Base-by-base conservation (phyloP, 768 basidiomycete species). In the Russula sp. region DNA sequence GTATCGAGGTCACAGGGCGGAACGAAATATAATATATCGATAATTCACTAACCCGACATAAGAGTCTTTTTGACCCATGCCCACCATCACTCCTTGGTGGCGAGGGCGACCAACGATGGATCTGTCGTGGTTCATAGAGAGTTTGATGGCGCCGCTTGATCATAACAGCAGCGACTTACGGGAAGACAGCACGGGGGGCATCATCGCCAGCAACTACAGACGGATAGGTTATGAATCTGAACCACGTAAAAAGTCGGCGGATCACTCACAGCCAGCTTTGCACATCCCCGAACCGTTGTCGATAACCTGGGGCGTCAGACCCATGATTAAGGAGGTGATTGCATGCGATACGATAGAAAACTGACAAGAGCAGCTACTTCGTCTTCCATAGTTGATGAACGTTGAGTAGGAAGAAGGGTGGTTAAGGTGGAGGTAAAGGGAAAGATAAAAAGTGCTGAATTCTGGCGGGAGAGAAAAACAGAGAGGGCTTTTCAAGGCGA, bases 201-300 rank as follows among this genome's bases (percentile, higher is more conserved):
- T 96, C 94, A 72, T 96, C 94, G 71, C 75, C 75, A 58, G 75
- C 75, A 73, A 96, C 96, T 75, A 91, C 77, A 90, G 87, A 69
- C 88, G 89, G 57, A 76, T 95, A 89, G 75, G 89, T 82, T 75
- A 76, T 96, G 89, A 75, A 88, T 82, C 75, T 69, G 76, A 74
- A 71, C 61, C 53, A 59, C 63, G 63, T 3, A 53, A 65, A 32
- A 58, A 42, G 44, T 56, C 66, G 55, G 66, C 57, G 58, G 57
- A 36, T 30, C 44, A 88, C 89, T 72, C 76, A 92, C 91, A 94
- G 79, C 97, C 96, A 85, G 96, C 96, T 82, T 98, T 98, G 89
- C 95, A 98, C 95, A 98, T 98, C 79, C 95, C 96, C 74, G 95
- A 98, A 74, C 92, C 93, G 77, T 92, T 92, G 78, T 93, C 89